These are phyloP conservation scores for Rhizopogon roseolus DNA, from an alignment of 768 basidiomycete species.

Conservation along the genomic window DNA sequence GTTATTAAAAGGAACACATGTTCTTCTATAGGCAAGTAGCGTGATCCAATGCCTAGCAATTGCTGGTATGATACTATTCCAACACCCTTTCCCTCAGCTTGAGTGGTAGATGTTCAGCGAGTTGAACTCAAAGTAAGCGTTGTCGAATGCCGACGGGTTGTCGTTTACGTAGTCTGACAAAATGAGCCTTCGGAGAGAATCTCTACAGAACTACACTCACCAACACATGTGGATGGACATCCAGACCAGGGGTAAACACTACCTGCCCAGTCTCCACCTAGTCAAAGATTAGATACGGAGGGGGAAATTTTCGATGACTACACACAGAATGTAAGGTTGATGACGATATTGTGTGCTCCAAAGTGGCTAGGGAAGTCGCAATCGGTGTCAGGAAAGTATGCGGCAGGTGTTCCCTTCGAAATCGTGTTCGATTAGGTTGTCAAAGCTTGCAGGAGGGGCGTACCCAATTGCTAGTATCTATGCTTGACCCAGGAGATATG, in stretches of 20 bases:
- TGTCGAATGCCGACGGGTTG: constrained; percentile 23
- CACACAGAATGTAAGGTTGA: constrained; percentile 39
- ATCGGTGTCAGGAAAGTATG: constrained; percentile 54
- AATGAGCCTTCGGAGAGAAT: not conserved
- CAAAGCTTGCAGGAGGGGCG: not conserved
- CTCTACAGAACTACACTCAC: constrained; percentile 9
- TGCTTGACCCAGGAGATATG: constrained; percentile 11
- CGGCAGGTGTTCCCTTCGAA: constrained; percentile 50
- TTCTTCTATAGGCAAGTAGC: too few relatives aligned
- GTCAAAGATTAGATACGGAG: constrained; percentile 8
- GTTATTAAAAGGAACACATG: too few relatives aligned
- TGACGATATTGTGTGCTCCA: constrained; percentile 55
- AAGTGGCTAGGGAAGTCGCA: constrained; percentile 58
- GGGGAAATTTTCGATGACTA: not conserved
- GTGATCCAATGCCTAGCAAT: not conserved
- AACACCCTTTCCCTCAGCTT: constrained; percentile 1
- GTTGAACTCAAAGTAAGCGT: constrained; percentile 39
- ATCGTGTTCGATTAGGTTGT: not conserved
- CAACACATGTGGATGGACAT: constrained; percentile 23
- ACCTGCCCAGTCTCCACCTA: constrained; percentile 28
- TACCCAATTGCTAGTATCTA: constrained; percentile 23
- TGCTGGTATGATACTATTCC: not conserved
- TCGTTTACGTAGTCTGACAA: constrained; percentile 27
- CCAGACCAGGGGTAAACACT: constrained; percentile 12
- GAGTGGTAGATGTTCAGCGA: constrained; percentile 30